Conservation (phyloP, 116 monocot species). For the Cymodocea nodosa region DNA sequence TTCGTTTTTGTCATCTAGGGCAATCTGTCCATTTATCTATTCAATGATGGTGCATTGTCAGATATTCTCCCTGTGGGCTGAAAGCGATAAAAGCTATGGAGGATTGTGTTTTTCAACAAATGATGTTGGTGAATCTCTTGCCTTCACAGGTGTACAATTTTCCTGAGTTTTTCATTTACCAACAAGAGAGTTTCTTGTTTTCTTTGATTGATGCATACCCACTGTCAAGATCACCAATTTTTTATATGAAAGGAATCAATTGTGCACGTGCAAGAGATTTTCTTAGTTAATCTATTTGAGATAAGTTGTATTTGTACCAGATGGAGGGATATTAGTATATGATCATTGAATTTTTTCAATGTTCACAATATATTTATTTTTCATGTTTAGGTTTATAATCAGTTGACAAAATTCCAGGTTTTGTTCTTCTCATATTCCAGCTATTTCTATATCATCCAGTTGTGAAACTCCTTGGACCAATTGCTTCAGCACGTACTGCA, state of each 20-base stretch:
- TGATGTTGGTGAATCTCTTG: constrained; percentile 72
- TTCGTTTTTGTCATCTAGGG: not conserved
- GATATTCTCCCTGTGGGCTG: constrained; percentile 83
- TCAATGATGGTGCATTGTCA: constrained; percentile 5
- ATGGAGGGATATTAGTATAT: too few relatives aligned
- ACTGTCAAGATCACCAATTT: too few relatives aligned
- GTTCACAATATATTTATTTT: not conserved
- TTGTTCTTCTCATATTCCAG: constrained; percentile 57
- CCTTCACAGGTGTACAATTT: constrained; percentile 48
- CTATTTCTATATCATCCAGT: constrained; percentile 43
- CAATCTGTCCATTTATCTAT: not conserved
- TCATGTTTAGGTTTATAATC: not conserved
- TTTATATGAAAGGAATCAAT: too few relatives aligned
- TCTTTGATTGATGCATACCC: too few relatives aligned
- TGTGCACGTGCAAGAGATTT: too few relatives aligned
- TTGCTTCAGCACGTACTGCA: constrained; percentile 28
- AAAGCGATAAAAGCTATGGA: constrained; percentile 48
- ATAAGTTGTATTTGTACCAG: too few relatives aligned
- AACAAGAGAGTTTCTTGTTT: too few relatives aligned
- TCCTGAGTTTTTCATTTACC: not conserved
- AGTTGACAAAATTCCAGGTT: constrained; percentile 21
- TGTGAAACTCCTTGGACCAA: constrained; percentile 37
- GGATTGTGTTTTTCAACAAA: constrained; percentile 61
- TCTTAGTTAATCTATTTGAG: too few relatives aligned
- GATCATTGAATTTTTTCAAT: too few relatives aligned